These are phyloP conservation scores for Spergularia azorica DNA, from an alignment of 179 eudicot species.

Conservation along the genomic window DNA sequence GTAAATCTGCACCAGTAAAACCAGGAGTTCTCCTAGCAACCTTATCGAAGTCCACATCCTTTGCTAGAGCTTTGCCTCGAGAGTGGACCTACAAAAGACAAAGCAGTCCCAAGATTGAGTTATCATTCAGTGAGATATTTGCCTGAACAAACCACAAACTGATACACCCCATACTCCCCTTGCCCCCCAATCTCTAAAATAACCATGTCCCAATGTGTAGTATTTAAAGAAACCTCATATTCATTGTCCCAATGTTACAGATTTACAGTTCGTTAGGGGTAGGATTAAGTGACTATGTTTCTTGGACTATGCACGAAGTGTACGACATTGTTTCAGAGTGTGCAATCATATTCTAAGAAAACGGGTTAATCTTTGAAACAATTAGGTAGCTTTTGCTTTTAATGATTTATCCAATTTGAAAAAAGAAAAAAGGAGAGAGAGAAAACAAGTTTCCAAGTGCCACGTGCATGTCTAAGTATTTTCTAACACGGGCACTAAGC, in stretches of 20 bases:
- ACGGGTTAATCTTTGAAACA: too few relatives aligned
- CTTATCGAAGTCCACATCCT: constrained; percentile 95
- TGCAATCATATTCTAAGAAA: too few relatives aligned
- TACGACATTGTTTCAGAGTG: too few relatives aligned
- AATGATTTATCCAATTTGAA: too few relatives aligned
- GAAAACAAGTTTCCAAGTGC: background rate
- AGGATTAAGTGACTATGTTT: too few relatives aligned
- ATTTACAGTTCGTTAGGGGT: background rate
- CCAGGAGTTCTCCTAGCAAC: constrained; percentile 98
- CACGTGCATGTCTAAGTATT: background rate
- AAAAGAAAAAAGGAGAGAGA: too few relatives aligned
- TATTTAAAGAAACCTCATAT: background rate
- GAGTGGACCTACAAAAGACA: constrained; percentile 72
- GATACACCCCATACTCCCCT: background rate
- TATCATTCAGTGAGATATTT: constrained; percentile 5
- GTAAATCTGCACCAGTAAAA: constrained; percentile 97
- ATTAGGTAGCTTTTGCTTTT: too few relatives aligned
- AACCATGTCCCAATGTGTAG: background rate
- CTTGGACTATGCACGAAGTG: too few relatives aligned
- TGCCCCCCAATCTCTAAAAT: background rate
- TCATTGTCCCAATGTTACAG: background rate
- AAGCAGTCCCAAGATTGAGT: constrained; percentile 6
- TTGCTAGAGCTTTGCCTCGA: constrained; percentile 93
- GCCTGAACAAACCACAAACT: background rate
- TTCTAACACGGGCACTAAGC: background rate